Evolutionary conservation across 108 stramenopile species (phyloP).

Genomic region (Nitzschia putrida): DNA sequence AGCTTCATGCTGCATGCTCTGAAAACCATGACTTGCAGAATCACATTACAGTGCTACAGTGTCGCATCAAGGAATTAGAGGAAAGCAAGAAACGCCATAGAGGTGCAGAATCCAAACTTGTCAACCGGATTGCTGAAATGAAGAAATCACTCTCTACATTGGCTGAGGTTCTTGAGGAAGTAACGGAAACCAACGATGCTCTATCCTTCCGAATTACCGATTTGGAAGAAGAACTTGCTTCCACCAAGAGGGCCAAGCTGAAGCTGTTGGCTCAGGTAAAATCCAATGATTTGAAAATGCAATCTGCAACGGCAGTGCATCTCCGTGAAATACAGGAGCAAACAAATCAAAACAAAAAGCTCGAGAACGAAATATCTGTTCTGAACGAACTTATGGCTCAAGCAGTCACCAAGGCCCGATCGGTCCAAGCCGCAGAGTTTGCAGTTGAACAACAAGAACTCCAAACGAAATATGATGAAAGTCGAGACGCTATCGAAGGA

Average conservation of each 20-base stretch:
- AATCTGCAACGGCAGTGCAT: too few species aligned
- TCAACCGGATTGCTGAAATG: neutral
- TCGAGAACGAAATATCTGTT: neutral
- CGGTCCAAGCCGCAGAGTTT: too few species aligned
- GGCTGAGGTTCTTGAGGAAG: conserved; percentile 4
- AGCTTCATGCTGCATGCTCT: conserved; percentile 1
- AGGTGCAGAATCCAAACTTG: neutral
- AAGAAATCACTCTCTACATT: conserved; percentile 6
- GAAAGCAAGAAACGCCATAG: neutral
- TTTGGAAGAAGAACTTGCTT: conserved; percentile 8
- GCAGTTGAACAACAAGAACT: neutral
- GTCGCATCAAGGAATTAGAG: neutral
- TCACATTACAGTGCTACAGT: neutral
- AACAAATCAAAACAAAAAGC: neutral
- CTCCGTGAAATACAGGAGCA: too few species aligned
- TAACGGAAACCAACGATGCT: conserved; percentile 7
- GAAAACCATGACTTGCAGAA: conserved; percentile 15
- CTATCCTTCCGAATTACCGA: neutral
- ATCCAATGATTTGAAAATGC: too few species aligned
- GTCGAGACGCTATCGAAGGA: neutral
- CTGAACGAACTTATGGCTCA: neutral
- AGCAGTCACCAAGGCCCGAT: neutral
- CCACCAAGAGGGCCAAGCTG: neutral
- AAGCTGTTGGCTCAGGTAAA: neutral
- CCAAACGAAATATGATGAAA: neutral